These are phyloP conservation scores for Sporobolomyces roseus DNA, from an alignment of 768 basidiomycete species.

Conservation along the genomic window DNA sequence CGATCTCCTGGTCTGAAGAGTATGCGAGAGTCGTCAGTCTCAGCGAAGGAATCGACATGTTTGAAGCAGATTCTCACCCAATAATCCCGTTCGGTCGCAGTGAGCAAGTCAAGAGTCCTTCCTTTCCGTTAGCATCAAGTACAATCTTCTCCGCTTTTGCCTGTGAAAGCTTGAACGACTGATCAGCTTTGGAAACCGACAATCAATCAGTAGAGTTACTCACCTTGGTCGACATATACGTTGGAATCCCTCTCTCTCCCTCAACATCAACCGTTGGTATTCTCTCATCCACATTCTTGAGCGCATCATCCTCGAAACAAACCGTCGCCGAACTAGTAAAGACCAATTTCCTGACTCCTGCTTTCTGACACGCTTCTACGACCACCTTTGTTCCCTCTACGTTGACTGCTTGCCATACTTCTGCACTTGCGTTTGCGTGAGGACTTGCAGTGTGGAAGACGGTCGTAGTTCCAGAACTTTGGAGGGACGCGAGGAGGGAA, in stretches of 20 bases:
- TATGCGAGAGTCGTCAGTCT: not conserved
- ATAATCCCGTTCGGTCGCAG: slow-evolving; percentile 90
- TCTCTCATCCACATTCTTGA: slow-evolving; percentile 84
- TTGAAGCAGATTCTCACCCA: slow-evolving; percentile 59
- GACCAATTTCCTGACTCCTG: slow-evolving; percentile 76
- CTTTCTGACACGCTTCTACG: slow-evolving; percentile 69
- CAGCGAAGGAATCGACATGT: not conserved
- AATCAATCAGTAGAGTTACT: not conserved
- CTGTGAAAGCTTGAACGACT: slow-evolving; percentile 20
- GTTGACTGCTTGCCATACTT: slow-evolving; percentile 84
- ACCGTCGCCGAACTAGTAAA: slow-evolving; percentile 93
- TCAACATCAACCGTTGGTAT: slow-evolving; percentile 53
- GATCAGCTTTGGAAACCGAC: not conserved
- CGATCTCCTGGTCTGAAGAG: slow-evolving; percentile 76
- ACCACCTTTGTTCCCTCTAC: slow-evolving; percentile 82
- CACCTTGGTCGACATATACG: slow-evolving; percentile 84
- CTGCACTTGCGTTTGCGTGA: slow-evolving; percentile 55
- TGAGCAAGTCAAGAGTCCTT: slow-evolving; percentile 80
- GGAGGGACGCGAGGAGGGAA: slow-evolving; percentile 67
- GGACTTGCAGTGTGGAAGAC: slow-evolving; percentile 92
- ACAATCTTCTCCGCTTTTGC: slow-evolving; percentile 78
- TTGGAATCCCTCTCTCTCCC: slow-evolving; percentile 70
- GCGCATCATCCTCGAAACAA: slow-evolving; percentile 71
- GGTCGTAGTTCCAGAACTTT: slow-evolving; percentile 71
- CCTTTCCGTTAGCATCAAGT: slow-evolving; percentile 77